These are phyloP conservation scores for Kazachstania bromeliacearum DNA, from an alignment of 805 yeast genomes.

Conservation along the genomic window DNA sequence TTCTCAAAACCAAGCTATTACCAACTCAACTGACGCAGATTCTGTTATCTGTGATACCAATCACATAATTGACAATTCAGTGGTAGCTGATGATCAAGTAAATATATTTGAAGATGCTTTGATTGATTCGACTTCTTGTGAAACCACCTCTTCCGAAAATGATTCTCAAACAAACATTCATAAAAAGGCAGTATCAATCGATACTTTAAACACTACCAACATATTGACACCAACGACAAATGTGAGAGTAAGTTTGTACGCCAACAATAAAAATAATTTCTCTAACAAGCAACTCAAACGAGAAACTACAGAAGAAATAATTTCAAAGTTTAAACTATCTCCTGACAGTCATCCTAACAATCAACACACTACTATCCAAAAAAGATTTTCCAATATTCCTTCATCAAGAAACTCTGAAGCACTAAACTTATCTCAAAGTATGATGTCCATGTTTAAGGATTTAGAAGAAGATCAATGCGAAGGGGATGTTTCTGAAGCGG, in stretches of 20 bases:
- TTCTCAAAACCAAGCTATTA: background rate
- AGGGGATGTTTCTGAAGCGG: slow-evolving; percentile 2
- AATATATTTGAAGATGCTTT: slow-evolving; percentile 28
- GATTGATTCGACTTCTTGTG: slow-evolving; percentile 16
- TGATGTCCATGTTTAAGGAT: slow-evolving; percentile 26
- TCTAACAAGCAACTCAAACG: slow-evolving; percentile 15
- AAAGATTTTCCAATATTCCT: slow-evolving; percentile 14
- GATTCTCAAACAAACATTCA: slow-evolving; percentile 18
- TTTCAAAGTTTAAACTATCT: slow-evolving; percentile 24
- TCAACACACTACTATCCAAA: slow-evolving; percentile 13
- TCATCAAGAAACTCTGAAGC: slow-evolving; percentile 7
- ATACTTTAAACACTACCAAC: slow-evolving; percentile 24
- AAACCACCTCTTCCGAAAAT: slow-evolving; percentile 14
- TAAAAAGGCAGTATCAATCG: slow-evolving; percentile 28
- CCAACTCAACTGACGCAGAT: background rate
- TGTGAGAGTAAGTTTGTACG: slow-evolving; percentile 27
- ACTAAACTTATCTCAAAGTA: slow-evolving; percentile 14
- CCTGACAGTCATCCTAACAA: slow-evolving; percentile 13
- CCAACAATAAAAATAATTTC: slow-evolving; percentile 13
- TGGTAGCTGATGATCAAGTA: slow-evolving; percentile 2
- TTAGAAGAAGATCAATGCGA: slow-evolving; percentile 19
- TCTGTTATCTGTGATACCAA: background rate
- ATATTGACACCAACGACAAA: slow-evolving; percentile 25
- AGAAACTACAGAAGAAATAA: slow-evolving; percentile 28
- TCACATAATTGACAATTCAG: background rate